phyloP scores from a whole-genome alignment of 768 basidiomycete species.

The Lactarius tabidus region DNA sequence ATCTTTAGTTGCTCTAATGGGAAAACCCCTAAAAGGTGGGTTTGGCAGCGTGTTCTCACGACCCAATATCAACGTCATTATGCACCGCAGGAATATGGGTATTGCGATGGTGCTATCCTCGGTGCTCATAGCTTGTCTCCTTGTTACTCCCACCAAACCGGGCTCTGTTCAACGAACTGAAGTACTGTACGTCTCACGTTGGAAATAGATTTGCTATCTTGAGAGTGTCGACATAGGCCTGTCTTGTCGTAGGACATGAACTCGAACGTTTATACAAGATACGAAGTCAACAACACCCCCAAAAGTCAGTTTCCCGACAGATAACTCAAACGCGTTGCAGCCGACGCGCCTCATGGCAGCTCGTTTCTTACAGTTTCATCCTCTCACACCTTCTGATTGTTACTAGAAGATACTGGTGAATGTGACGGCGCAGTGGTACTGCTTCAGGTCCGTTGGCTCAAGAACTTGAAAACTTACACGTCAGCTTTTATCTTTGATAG shows the following conservation, averaged over 20 bases:
- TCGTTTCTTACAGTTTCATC: background rate
- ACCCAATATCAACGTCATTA: background rate
- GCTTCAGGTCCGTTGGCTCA: constrained; percentile 26
- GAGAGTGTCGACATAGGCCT: too few relatives aligned
- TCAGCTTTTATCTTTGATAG: background rate
- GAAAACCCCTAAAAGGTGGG: constrained; percentile 11
- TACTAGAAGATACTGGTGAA: too few relatives aligned
- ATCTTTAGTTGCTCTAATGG: constrained; percentile 27
- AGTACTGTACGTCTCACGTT: constrained; percentile 26
- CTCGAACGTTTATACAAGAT: constrained; percentile 33
- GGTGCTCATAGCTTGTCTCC: constrained; percentile 32
- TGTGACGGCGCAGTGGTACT: too few relatives aligned
- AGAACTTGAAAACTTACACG: too few relatives aligned
- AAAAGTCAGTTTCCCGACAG: constrained; percentile 30
- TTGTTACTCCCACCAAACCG: constrained; percentile 41
- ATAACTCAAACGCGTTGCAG: constrained; percentile 23
- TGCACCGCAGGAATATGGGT: constrained; percentile 29
- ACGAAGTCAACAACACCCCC: constrained; percentile 32
- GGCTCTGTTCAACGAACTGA: constrained; percentile 36
- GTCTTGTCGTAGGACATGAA: constrained; percentile 22
- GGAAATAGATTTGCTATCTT: too few relatives aligned
- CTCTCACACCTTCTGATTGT: too few relatives aligned
- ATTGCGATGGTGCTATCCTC: constrained; percentile 37
- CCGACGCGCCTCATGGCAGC: constrained; percentile 11
- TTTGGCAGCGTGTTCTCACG: background rate